A percentile compares a stretch with the other conserved stretches of the same genome.
Evolutionary conservation across 768 basidiomycete genomes (phyloP).

Genomic region (Punctularia strigosozonata): DNA sequence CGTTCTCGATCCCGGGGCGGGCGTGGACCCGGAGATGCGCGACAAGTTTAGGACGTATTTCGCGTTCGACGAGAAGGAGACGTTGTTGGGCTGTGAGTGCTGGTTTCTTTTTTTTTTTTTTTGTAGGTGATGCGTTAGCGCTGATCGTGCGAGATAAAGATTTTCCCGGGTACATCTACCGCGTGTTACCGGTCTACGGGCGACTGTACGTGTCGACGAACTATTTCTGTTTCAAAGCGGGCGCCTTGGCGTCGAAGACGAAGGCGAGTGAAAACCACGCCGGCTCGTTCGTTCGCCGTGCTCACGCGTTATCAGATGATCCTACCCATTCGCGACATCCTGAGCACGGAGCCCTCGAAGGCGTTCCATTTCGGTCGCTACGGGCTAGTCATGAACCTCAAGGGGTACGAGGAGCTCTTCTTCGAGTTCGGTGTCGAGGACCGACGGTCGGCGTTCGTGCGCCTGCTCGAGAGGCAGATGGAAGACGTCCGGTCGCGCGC

Average conservation of each 20-base stretch:
- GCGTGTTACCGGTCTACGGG: conserved; percentile 83
- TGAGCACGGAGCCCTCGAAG: conserved; percentile 74
- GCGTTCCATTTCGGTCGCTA: conserved; percentile 85
- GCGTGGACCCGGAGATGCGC: conserved; percentile 46
- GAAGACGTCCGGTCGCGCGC: too few relatives aligned
- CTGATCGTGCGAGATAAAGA: conserved; percentile 43
- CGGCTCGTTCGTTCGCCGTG: conserved; percentile 2
- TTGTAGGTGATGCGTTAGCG: conserved; percentile 2
- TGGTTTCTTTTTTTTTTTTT: conserved; percentile 2
- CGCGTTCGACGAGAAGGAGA: conserved; percentile 84
- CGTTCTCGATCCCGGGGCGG: conserved; percentile 61
- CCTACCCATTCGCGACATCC: conserved; percentile 79
- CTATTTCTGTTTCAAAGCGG: conserved; percentile 91
- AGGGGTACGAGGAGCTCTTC: conserved; percentile 95
- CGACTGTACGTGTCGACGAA: conserved; percentile 86
- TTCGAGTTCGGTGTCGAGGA: conserved; percentile 84
- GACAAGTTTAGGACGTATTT: conserved; percentile 77
- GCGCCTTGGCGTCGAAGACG: conserved; percentile 68
- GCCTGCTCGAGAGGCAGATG: conserved; percentile 67
- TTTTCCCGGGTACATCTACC: conserved; percentile 82
- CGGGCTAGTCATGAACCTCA: conserved; percentile 83
- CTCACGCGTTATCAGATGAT: conserved; percentile 59
- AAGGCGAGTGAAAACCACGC: conserved; percentile 39
- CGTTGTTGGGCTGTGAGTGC: conserved; percentile 73
- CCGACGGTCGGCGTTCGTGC: conserved; percentile 68